Evolutionary conservation across 495 filamentous ascomycete genomes (phyloP).

Genomic region (Podospora pseudoanserina): DNA sequence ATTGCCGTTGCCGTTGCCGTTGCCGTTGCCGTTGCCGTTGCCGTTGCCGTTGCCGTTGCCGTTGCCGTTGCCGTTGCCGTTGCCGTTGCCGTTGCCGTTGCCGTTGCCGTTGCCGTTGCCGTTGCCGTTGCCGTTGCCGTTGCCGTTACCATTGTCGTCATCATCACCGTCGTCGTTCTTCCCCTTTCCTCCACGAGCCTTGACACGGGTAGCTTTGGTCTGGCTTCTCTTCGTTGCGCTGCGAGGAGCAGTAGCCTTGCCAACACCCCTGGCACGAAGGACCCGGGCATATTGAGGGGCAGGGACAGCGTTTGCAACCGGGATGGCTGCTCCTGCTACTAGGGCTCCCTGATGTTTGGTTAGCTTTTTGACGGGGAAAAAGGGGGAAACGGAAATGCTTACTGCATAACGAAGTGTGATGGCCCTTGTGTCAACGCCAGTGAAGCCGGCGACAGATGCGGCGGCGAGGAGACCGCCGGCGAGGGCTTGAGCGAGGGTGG

Average conservation of each 20-base stretch:
- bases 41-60: neutral
- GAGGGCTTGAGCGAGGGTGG: slow-evolving; percentile 1
- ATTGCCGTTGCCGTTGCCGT: neutral
- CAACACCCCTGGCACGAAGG: neutral
- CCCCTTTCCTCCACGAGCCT: neutral
- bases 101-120: neutral
- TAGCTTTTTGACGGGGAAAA: neutral
- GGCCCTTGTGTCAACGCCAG: neutral
- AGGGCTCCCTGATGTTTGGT: neutral
- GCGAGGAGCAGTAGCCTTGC: neutral
- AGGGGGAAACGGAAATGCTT: neutral
- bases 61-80: neutral
- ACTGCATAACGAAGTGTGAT: slow-evolving; percentile 3
- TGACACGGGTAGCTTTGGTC: neutral
- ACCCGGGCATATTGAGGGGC: neutral
- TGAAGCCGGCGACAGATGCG: neutral
- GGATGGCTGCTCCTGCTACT: neutral
- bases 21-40: neutral
- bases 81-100: neutral
- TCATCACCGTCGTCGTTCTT: neutral
- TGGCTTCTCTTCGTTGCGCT: neutral
- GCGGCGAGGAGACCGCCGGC: slow-evolving; percentile 3
- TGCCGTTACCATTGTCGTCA: no score
- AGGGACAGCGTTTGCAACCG: neutral
- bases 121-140: no score